These are phyloP conservation scores for Centrapalus pauciflorus DNA, from an alignment of 129 eudicot species.

Conservation along the genomic window DNA sequence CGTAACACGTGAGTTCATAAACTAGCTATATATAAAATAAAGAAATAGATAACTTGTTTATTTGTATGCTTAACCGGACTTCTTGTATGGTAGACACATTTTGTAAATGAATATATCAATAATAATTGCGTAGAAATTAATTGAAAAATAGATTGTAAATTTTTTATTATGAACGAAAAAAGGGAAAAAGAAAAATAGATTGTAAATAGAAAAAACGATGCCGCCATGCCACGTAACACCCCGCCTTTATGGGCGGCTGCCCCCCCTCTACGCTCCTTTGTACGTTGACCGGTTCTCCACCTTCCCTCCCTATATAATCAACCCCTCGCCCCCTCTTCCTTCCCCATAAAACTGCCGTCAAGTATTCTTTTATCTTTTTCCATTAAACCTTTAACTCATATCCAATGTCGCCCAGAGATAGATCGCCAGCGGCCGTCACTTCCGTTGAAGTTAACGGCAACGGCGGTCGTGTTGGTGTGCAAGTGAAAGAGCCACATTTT, in stretches of 20 bases:
- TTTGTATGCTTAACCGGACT: no score
- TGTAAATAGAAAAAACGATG: conserved; percentile 5
- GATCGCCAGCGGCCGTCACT: neutral
- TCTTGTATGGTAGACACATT: no score
- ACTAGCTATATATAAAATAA: no score
- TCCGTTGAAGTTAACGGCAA: conserved; percentile 16
- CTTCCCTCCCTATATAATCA: neutral
- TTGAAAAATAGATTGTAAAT: neutral
- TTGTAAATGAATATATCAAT: no score
- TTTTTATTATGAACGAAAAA: neutral
- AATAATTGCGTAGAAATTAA: neutral
- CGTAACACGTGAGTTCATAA: no score
- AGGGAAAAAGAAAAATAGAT: neutral
- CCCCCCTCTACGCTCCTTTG: conserved; percentile 32
- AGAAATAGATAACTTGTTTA: no score
- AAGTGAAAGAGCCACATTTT: conserved; percentile 20
- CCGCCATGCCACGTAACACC: conserved; percentile 47
- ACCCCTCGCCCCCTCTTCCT: neutral
- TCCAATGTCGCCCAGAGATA: conserved; percentile 25
- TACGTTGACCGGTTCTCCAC: conserved; percentile 27
- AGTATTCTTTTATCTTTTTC: neutral
- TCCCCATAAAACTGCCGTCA: conserved; percentile 29
- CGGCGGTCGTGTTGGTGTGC: neutral
- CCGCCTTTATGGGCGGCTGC: conserved; percentile 42
- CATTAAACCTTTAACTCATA: neutral